Evolutionary conservation across 768 basidiomycete genomes (phyloP).

Genomic region (Lyophyllum shimeji): DNA sequence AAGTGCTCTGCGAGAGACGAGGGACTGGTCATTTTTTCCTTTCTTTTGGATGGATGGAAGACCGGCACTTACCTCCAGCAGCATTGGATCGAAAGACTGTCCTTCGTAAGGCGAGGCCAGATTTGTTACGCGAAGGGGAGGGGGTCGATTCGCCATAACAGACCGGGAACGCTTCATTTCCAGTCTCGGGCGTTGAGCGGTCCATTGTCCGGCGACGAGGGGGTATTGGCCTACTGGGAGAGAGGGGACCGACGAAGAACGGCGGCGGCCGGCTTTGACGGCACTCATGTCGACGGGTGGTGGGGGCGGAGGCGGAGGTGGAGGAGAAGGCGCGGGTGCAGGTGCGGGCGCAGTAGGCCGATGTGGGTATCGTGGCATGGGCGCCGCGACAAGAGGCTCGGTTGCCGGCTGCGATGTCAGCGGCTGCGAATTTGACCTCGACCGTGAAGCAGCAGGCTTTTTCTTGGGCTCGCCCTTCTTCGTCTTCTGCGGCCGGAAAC

Average conservation of each 20-base stretch:
- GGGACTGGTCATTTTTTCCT: not conserved
- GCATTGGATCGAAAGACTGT: slow-evolving; percentile 8
- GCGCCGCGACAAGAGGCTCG: not conserved
- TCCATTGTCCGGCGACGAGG: slow-evolving; percentile 7
- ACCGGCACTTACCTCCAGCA: slow-evolving; percentile 11
- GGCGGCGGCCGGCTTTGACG: slow-evolving; percentile 25
- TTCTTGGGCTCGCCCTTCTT: slow-evolving; percentile 20
- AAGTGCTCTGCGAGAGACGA: not conserved
- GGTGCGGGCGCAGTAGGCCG: not conserved
- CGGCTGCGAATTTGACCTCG: slow-evolving; percentile 17
- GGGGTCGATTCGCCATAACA: slow-evolving; percentile 10
- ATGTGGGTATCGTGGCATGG: slow-evolving; percentile 8
- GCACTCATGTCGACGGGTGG: slow-evolving; percentile 15
- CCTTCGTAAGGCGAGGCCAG: slow-evolving; percentile 7
- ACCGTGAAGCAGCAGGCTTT: slow-evolving; percentile 20
- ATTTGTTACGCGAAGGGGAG: not conserved
- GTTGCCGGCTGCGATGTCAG: not conserved
- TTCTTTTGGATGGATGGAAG: not conserved
- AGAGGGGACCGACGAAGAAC: slow-evolving; percentile 33
- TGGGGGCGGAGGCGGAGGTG: slow-evolving; percentile 4
- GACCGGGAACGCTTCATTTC: slow-evolving; percentile 20
- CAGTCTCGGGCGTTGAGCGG: slow-evolving; percentile 5
- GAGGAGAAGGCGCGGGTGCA: not conserved
- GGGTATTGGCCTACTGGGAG: slow-evolving; percentile 16
- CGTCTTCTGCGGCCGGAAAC: slow-evolving; percentile 56